Percentiles rank a stretch among this genome's conserved stretches.
phyloP scores from a whole-genome alignment of 371 early-diverging fungal species.

The Mortierella sp. region DNA sequence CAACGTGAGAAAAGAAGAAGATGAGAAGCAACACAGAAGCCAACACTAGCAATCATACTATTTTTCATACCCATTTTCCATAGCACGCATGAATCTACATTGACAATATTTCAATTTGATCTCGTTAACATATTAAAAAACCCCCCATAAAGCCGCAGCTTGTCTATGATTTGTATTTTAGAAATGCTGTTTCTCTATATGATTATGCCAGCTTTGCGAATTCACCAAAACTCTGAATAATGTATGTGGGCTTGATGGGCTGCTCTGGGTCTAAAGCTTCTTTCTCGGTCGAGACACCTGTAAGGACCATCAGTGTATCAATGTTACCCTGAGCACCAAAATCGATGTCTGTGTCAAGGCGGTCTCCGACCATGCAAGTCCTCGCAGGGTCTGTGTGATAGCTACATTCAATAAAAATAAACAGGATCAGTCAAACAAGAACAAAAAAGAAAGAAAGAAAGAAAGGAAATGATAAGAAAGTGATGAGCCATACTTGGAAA shows the following conservation, averaged over 20 bases:
- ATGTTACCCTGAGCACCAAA: slow-evolving; percentile 93
- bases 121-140: too few species aligned
- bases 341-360: slow-evolving; percentile 95
- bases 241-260: slow-evolving; percentile 68
- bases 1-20: neutral
- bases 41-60: neutral
- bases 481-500: slow-evolving; percentile 64
- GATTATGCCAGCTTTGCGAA: slow-evolving; percentile 49
- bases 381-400: slow-evolving; percentile 82
- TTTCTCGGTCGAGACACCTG: slow-evolving; percentile 75
- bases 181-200: neutral
- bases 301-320: slow-evolving; percentile 91
- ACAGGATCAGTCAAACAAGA: neutral
- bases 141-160: neutral
- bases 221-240: slow-evolving; percentile 68
- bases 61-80: neutral
- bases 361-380: slow-evolving; percentile 98
- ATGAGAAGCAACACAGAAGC: neutral
- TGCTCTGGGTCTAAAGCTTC: slow-evolving; percentile 63
- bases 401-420: slow-evolving; percentile 38
- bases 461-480: neutral
- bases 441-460: too few species aligned
- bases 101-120: too few species aligned
- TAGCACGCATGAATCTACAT: too few species aligned
- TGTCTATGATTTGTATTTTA: neutral